A percentile compares a stretch with the other conserved stretches of the same genome.
Evolutionary conservation across 305 asterid species (phyloP).

Genomic region (Fraxinus velutina): DNA sequence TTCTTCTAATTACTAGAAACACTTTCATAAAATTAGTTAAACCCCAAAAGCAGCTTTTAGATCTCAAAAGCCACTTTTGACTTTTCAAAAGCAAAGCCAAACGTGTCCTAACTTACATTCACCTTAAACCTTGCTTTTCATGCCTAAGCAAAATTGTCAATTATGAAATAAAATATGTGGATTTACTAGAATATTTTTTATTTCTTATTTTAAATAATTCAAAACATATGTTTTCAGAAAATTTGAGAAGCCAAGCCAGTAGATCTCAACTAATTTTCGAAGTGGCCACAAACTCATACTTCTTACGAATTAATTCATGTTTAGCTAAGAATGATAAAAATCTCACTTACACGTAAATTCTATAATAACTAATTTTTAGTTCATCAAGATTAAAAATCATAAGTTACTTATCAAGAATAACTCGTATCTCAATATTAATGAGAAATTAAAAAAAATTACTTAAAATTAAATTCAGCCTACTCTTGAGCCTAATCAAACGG

Average conservation of each 20-base stretch:
- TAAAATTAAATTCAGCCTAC: not conserved
- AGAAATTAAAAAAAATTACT: not conserved
- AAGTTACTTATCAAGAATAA: no score
- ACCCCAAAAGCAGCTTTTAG: no score
- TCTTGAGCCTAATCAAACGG: not conserved
- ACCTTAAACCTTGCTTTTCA: no score
- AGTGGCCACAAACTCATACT: not conserved
- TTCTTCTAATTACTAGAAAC: no score
- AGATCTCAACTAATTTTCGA: not conserved
- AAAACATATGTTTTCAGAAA: not conserved
- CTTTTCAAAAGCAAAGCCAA: no score
- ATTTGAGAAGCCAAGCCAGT: not conserved
- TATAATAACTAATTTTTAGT: not conserved
- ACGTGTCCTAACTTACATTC: no score
- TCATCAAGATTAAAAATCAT: not conserved
- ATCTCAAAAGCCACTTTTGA: no score
- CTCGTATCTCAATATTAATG: not conserved
- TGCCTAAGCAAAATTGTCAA: no score
- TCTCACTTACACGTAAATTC: not conserved
- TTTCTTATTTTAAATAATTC: not conserved
- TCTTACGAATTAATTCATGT: not conserved
- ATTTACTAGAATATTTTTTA: no score
- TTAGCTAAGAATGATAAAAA: not conserved
- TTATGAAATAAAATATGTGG: no score
- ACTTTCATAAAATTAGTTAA: no score